phyloP scores from a whole-genome alignment of 2,329 filamentous ascomycete species.

The Penicillium janthinellum region DNA sequence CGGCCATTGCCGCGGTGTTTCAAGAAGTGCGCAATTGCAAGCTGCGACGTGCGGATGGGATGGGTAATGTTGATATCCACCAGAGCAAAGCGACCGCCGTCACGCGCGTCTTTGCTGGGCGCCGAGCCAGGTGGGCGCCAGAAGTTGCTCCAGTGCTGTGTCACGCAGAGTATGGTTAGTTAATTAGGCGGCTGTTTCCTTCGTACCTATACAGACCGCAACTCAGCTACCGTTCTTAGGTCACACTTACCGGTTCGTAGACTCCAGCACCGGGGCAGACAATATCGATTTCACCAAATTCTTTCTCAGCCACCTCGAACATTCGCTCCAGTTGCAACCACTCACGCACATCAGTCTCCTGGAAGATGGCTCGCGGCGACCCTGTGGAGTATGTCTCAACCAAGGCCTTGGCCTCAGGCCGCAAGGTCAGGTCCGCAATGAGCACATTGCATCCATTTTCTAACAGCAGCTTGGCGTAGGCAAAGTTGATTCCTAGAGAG shows the following conservation, averaged over 20 bases:
- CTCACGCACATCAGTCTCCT: slow-evolving; percentile 51
- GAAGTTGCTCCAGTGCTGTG: slow-evolving; percentile 52
- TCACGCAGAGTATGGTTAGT: neutral
- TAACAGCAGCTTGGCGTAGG: slow-evolving; percentile 48
- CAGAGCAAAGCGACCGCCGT: slow-evolving; percentile 46
- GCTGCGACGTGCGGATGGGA: slow-evolving; percentile 54
- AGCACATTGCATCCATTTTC: slow-evolving; percentile 50
- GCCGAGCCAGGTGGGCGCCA: slow-evolving; percentile 51
- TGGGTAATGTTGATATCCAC: slow-evolving; percentile 57
- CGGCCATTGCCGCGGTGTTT: slow-evolving; percentile 29
- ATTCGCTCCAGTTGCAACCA: slow-evolving; percentile 54
- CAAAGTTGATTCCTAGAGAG: slow-evolving; percentile 48
- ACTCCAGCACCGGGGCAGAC: slow-evolving; percentile 52
- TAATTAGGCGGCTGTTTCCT: neutral
- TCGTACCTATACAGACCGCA: neutral
- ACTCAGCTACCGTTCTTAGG: too few relatives aligned
- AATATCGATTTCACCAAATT: slow-evolving; percentile 52
- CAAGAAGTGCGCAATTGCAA: slow-evolving; percentile 55
- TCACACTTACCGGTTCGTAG: slow-evolving; percentile 44
- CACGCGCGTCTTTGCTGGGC: slow-evolving; percentile 44
- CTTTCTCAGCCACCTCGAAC: slow-evolving; percentile 51
- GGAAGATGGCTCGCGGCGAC: slow-evolving; percentile 44
- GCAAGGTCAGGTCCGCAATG: slow-evolving; percentile 48
- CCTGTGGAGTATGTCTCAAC: slow-evolving; percentile 41
- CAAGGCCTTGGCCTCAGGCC: slow-evolving; percentile 47